Conservation (phyloP, 2,329 filamentous ascomycete species). For the Alternaria longipes region DNA sequence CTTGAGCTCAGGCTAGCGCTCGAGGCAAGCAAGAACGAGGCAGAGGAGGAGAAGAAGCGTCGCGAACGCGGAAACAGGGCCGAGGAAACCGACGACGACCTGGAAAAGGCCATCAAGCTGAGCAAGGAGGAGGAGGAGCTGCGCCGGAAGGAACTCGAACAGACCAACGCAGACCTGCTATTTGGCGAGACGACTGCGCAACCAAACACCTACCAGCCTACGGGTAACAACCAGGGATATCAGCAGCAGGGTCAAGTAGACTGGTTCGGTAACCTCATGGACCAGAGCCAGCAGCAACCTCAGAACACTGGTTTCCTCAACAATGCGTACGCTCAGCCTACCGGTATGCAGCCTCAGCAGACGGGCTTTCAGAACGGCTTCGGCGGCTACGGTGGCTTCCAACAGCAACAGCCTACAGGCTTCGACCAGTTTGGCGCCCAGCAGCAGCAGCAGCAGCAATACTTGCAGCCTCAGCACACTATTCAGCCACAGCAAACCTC, state of each 20-base stretch:
- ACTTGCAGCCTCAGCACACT: slow-evolving; percentile 49
- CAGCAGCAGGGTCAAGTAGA: slow-evolving; percentile 96
- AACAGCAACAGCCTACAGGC: slow-evolving; percentile 68
- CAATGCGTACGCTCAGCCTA: slow-evolving; percentile 78
- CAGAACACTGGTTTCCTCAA: slow-evolving; percentile 74
- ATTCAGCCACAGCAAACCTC: slow-evolving; percentile 68
- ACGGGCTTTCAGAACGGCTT: slow-evolving; percentile 76
- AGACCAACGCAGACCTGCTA: slow-evolving; percentile 83
- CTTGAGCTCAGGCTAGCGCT: slow-evolving; percentile 89
- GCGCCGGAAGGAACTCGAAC: slow-evolving; percentile 84
- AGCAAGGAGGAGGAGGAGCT: slow-evolving; percentile 94
- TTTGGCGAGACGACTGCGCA: slow-evolving; percentile 81
- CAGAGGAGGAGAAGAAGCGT: slow-evolving; percentile 87
- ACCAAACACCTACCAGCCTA: slow-evolving; percentile 76
- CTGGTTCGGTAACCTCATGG: slow-evolving; percentile 95
- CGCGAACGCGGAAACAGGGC: slow-evolving; percentile 62
- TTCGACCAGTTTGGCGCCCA: slow-evolving; percentile 66
- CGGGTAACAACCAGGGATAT: slow-evolving; percentile 95
- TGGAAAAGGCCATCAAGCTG: slow-evolving; percentile 92
- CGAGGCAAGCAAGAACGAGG: slow-evolving; percentile 93
- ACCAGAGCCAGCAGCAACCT: slow-evolving; percentile 67
- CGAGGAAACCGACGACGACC: slow-evolving; percentile 76
- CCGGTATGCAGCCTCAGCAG: slow-evolving; percentile 71
- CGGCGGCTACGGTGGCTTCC: slow-evolving; percentile 65
- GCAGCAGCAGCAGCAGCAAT: slow-evolving; percentile 31